Evolutionary conservation across 106 monocot genomes (phyloP).

Genomic region (Iris macrosiphon): DNA sequence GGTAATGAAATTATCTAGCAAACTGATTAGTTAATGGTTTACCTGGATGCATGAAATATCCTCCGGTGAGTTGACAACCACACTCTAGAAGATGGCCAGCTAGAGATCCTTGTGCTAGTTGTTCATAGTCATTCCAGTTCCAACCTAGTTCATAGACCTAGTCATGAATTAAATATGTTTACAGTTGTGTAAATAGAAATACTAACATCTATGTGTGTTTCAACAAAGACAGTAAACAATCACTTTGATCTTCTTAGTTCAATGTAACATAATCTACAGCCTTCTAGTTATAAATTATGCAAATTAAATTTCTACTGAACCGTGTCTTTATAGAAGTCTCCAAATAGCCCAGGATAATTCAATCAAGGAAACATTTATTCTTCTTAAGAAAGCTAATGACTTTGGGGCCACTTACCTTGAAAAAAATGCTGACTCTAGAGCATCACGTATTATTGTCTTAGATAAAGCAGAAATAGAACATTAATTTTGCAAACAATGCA

Average conservation of each 20-base stretch:
- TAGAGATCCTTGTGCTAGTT: slow-evolving; percentile 75
- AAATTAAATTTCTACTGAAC: not conserved
- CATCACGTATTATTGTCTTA: too few species aligned
- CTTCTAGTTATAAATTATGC: not conserved
- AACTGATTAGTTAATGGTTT: not conserved
- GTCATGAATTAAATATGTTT: slow-evolving; percentile 11
- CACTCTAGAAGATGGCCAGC: slow-evolving; percentile 98
- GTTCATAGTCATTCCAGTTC: slow-evolving; percentile 74
- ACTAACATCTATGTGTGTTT: not conserved
- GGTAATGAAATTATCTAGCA: not conserved
- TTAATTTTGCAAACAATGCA: too few species aligned
- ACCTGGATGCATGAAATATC: slow-evolving; percentile 99
- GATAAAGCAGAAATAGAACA: too few species aligned
- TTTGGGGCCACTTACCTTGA: too few species aligned
- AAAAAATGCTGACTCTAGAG: too few species aligned
- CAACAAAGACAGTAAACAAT: not conserved
- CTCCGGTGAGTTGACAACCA: slow-evolving; percentile 98
- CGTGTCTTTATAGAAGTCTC: too few species aligned
- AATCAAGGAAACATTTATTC: too few species aligned
- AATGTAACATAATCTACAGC: not conserved
- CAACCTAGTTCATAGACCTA: slow-evolving; percentile 99
- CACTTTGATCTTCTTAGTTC: not conserved
- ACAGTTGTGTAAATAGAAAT: not conserved
- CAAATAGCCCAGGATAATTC: too few species aligned
- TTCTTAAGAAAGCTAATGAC: too few species aligned